phyloP scores from a whole-genome alignment of 345 rosid species.

The Limnanthes douglasii region DNA sequence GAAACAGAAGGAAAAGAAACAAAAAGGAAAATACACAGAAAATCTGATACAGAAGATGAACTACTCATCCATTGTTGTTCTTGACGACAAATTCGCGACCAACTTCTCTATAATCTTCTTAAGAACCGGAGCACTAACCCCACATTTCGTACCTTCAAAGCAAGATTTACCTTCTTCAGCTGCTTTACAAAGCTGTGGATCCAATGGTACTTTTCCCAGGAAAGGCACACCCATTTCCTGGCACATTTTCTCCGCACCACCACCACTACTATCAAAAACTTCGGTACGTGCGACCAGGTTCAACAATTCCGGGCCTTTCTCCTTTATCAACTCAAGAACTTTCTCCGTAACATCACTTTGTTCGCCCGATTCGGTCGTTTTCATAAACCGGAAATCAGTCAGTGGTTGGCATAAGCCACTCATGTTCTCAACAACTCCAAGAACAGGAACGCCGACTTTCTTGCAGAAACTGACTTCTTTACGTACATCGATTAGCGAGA shows the following conservation, averaged over 20 bases:
- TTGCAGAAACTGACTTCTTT: constrained; percentile 92
- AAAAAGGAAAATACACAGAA: too few relatives aligned
- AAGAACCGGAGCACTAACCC: constrained; percentile 50
- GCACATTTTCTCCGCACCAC: constrained; percentile 82
- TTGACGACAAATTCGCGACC: constrained; percentile 15
- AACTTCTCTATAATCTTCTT: constrained; percentile 42
- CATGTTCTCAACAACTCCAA: constrained; percentile 97
- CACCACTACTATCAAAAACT: constrained; percentile 78
- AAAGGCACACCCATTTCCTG: constrained; percentile 70
- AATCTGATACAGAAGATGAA: too few relatives aligned
- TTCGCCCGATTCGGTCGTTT: constrained; percentile 28
- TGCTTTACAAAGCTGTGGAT: constrained; percentile 71
- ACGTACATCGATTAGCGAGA: constrained; percentile 83
- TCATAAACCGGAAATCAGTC: constrained; percentile 48
- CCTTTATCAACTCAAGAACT: constrained; percentile 30
- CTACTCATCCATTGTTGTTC: too few relatives aligned
- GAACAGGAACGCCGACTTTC: constrained; percentile 72
- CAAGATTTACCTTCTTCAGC: constrained; percentile 90
- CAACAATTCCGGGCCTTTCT: constrained; percentile 67
- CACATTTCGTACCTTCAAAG: constrained; percentile 52
- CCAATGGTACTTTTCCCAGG: constrained; percentile 84
- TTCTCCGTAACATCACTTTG: constrained; percentile 45
- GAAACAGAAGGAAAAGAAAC: too few relatives aligned
- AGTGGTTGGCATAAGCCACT: constrained; percentile 75
- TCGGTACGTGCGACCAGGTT: constrained; percentile 39